Evolutionary conservation across 805 yeast genomes (phyloP), one percentile per base, ranked within the genome.

Genomic region (Yarrowia sp.): DNA sequence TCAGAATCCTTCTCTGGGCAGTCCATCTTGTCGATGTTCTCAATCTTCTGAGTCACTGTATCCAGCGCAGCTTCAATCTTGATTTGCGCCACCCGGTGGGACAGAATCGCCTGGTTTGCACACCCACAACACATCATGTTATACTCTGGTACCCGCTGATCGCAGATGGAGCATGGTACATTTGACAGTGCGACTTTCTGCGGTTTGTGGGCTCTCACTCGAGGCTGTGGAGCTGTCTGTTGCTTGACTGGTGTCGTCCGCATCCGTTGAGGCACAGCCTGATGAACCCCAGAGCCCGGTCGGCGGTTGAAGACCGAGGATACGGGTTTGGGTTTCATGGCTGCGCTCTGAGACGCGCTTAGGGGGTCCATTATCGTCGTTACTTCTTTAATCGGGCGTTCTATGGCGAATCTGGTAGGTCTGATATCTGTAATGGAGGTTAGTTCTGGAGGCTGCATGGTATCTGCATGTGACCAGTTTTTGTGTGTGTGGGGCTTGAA

Each of bases 121-220:
- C 63, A 58, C n/a, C 63, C 63, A 22, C 51, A 41, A 22, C 63
- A 58, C 63, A 58, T 58, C 32, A 58, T 58, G 6, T 58, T 17
- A n/a, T 30, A 24, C 22, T 58, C 63, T 4, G 63, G 51, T n/a
- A 58, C 51, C 17, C 49, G 12, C 41, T 58, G 51, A 22, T 58
- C 51, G 32, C 63, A 58, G 16, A 58, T 58, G 2, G 51, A 41
- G 14, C 63, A 58, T 4, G 63, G 63, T 1, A 58, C 32, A 4
- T 40, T 2, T 3, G 63, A 58, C 12, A 58, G 21, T 1, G 63
- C 22, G 14, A 58, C 51, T n/a, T 58, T 41, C 10, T 40, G 51
- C 16, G 51, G 38, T n/a, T 41, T 58, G 6, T 28, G 33, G 28
- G 49, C 12, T 30, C 62, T 6, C 19, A 38, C 21, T 16, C 36